phyloP scores from a whole-genome alignment of 2,329 filamentous ascomycete genomes.

The Epicoccum nigrum region DNA sequence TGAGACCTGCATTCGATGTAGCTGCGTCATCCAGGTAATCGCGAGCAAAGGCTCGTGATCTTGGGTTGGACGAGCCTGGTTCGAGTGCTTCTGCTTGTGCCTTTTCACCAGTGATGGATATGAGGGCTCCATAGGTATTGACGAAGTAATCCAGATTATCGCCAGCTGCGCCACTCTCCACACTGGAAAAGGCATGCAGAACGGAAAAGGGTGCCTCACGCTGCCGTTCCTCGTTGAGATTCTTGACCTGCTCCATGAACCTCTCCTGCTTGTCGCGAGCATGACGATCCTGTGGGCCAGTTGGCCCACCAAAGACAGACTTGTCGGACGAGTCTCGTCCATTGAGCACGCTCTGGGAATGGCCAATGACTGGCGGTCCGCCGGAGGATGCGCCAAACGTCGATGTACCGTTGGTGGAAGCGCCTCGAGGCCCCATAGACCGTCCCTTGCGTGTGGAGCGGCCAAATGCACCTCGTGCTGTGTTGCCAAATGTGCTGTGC shows the following conservation, averaged over 20 bases:
- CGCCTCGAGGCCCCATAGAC: slow-evolving; percentile 45
- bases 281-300: slow-evolving; percentile 73
- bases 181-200: slow-evolving; percentile 74
- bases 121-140: slow-evolving; percentile 82
- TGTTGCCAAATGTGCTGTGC: slow-evolving; percentile 43
- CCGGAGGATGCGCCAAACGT: slow-evolving; percentile 67
- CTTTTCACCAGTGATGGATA: slow-evolving; percentile 78
- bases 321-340: slow-evolving; percentile 68
- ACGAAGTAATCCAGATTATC: slow-evolving; percentile 76
- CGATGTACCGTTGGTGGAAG: slow-evolving; percentile 42
- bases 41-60: slow-evolving; percentile 75
- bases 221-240: slow-evolving; percentile 75
- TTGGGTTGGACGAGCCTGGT: slow-evolving; percentile 66
- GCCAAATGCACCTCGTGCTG: slow-evolving; percentile 59
- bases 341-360: slow-evolving; percentile 66
- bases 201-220: slow-evolving; percentile 73
- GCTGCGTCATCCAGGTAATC: slow-evolving; percentile 78
- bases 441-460: slow-evolving; percentile 53
- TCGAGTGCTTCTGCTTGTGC: slow-evolving; percentile 57
- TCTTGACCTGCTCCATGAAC: slow-evolving; percentile 78
- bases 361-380: slow-evolving; percentile 85
- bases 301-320: slow-evolving; percentile 54
- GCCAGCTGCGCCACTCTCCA: slow-evolving; percentile 73
- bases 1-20: slow-evolving; percentile 67
- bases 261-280: slow-evolving; percentile 82